Evolutionary conservation across 2,329 filamentous ascomycete species (phyloP), one percentile per base, ranked within the genome.

Genomic region (Fusarium sterilihyphosum): DNA sequence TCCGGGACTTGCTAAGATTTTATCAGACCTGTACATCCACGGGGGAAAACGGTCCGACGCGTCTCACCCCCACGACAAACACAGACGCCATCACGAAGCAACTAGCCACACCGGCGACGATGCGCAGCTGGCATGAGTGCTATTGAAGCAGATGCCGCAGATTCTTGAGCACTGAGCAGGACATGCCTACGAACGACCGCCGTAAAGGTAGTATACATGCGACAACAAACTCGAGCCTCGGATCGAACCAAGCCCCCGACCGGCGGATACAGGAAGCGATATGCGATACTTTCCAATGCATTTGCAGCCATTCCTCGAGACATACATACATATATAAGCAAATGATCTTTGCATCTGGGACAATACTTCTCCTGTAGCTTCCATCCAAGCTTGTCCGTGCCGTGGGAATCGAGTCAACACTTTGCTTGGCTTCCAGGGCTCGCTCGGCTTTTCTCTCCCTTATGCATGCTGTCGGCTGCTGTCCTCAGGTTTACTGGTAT

Each of bases 101-200:
- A 8, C 38, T 40, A 37, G 41, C 41, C 41, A 11, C 22, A 6
- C 22, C 13, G 40, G 22, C 40, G 40, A 43, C 40, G 14, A n/a
- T 13, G 38, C 12, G 38, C 8, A 22, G 20, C 38, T 22, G 0
- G 20, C 12, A 4, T 14, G 20, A 22, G 20, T 22, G 38, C 20
- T 4, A 41, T 3, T 22, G 4, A 41, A 4, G n/a, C n/a, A n/a
- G 2, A 22, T 22, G 8, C 3, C 38, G 20, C 38, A 11, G 2
- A 22, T 40, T 22, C 12, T 22, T 9, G 20, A 41, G 3, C 20
- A 41, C 6, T 9, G 1, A 46, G 43, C 0, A 26, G 7, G 11
- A 20, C 10, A 12, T 12, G 6, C 7, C 5, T 6, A 24, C 16
- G 24, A 26, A 26, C 24, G 43, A 20, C 43, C n/a, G n/a, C n/a